Evolutionary conservation across 371 early-diverging fungal genomes (phyloP).

Genomic region (Saksenaea vasiformis): DNA sequence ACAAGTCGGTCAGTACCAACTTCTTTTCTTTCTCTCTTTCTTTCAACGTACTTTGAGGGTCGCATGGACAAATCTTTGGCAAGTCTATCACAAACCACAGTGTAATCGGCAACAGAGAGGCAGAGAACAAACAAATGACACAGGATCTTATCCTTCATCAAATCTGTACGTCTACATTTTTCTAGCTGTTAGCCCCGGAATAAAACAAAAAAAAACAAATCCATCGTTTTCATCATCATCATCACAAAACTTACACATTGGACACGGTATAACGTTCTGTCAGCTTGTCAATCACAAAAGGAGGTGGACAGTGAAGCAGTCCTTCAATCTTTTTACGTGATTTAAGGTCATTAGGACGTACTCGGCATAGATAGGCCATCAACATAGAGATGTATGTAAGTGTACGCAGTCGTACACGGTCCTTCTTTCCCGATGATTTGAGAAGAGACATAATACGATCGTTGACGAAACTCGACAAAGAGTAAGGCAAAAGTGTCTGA

Average conservation of each 20-base stretch:
- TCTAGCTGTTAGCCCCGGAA: not conserved
- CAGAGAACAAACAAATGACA: slow-evolving; percentile 75
- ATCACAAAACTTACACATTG: slow-evolving; percentile 49
- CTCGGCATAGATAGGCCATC: slow-evolving; percentile 64
- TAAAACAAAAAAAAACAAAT: not conserved
- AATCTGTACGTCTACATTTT: slow-evolving; percentile 58
- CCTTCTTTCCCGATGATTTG: slow-evolving; percentile 60
- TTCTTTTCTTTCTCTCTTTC: not conserved
- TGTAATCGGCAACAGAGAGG: slow-evolving; percentile 72
- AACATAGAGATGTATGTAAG: slow-evolving; percentile 75
- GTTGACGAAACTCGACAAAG: slow-evolving; percentile 53
- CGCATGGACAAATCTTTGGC: slow-evolving; percentile 68
- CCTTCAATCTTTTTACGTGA: slow-evolving; percentile 52
- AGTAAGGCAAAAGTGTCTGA: slow-evolving; percentile 43
- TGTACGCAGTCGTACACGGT: slow-evolving; percentile 57
- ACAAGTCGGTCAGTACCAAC: not conserved
- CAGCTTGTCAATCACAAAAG: slow-evolving; percentile 63
- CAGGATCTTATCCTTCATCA: slow-evolving; percentile 75
- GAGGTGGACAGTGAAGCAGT: slow-evolving; percentile 58
- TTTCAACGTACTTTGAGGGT: slow-evolving; percentile 37
- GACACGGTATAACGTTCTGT: slow-evolving; percentile 69
- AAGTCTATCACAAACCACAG: slow-evolving; percentile 58
- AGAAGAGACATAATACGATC: slow-evolving; percentile 44
- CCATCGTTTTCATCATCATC: too few species aligned
- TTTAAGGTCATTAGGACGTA: slow-evolving; percentile 51